Percentiles rank a stretch among this genome's conserved stretches.
Evolutionary conservation across 2,329 filamentous ascomycete genomes (phyloP).

Genomic region (Capronia epimyces): DNA sequence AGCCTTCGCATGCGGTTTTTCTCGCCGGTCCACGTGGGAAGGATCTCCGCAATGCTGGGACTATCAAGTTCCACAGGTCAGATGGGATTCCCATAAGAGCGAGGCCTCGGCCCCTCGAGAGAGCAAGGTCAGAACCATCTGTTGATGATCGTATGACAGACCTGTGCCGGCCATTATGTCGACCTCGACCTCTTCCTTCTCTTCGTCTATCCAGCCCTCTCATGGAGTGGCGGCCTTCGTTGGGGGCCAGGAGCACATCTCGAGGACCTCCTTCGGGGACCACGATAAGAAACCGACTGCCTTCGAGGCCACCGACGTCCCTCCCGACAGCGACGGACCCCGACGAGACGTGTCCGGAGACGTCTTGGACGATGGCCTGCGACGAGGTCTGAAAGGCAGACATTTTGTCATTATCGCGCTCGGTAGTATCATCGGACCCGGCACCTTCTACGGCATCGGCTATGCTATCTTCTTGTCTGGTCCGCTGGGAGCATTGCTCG

Average conservation of each 20-base stretch:
- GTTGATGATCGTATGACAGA: background rate
- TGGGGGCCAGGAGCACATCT: background rate
- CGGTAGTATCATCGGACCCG: slow-evolving; percentile 35
- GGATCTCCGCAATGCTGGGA: background rate
- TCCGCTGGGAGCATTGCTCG: slow-evolving; percentile 47
- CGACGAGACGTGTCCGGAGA: slow-evolving; percentile 1
- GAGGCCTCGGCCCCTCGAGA: too few species aligned
- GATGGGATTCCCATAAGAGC: too few species aligned
- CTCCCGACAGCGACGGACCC: background rate
- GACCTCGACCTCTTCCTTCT: background rate
- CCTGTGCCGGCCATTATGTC: background rate
- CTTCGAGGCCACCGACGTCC: background rate
- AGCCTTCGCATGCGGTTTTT: too few species aligned
- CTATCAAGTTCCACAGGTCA: background rate
- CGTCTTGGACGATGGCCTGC: slow-evolving; percentile 2
- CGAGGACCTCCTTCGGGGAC: background rate
- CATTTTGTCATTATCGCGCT: background rate
- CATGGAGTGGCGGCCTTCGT: background rate
- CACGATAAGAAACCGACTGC: background rate
- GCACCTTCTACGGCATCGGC: slow-evolving; percentile 49
- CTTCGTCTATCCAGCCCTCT: background rate
- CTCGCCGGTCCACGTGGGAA: background rate
- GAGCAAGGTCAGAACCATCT: too few species aligned
- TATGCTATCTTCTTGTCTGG: slow-evolving; percentile 48
- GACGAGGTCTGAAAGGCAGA: background rate